Percentiles rank a stretch among this genome's conserved stretches.
Conservation (phyloP, 176 grass and related monocot species). For the Metroxylon sagu region DNA sequence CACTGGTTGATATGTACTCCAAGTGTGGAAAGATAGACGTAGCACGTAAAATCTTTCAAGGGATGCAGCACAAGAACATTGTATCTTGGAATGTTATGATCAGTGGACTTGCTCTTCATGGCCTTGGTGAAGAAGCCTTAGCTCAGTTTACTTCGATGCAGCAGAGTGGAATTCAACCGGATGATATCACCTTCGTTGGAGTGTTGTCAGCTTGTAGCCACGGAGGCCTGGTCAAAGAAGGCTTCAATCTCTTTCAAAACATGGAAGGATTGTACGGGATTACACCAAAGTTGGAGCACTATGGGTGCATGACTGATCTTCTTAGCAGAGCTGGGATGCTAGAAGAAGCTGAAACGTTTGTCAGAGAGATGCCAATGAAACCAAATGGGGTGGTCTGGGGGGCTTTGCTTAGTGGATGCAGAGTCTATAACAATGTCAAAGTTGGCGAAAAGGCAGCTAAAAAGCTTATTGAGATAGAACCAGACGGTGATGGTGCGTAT, state of each 20-base stretch:
- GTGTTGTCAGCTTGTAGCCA: constrained; percentile 2
- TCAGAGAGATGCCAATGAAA: neutral
- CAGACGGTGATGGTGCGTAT: neutral
- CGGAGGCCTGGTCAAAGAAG: neutral
- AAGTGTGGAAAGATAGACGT: neutral
- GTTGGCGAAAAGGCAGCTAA: constrained; percentile 2
- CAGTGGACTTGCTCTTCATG: constrained; percentile 1
- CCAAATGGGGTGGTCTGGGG: constrained; percentile 5
- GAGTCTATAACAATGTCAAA: neutral
- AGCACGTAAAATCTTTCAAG: neutral
- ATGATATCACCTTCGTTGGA: constrained; percentile 5
- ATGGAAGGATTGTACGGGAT: neutral
- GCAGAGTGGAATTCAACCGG: neutral
- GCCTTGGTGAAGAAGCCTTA: constrained; percentile 1
- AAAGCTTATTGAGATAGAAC: neutral
- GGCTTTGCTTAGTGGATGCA: constrained; percentile 3
- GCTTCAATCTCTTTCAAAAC: neutral
- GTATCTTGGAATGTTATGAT: constrained; percentile 6
- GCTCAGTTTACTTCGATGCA: neutral
- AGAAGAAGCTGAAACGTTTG: neutral
- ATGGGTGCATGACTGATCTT: constrained; percentile 9
- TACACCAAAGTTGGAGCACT: constrained; percentile 1
- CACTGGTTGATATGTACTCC: constrained; percentile 1
- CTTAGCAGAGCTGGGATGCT: constrained; percentile 9
- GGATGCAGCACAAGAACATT: neutral